These are phyloP conservation scores for Colletotrichum sp. DNA, from an alignment of 2,329 filamentous ascomycete species.

Conservation along the genomic window DNA sequence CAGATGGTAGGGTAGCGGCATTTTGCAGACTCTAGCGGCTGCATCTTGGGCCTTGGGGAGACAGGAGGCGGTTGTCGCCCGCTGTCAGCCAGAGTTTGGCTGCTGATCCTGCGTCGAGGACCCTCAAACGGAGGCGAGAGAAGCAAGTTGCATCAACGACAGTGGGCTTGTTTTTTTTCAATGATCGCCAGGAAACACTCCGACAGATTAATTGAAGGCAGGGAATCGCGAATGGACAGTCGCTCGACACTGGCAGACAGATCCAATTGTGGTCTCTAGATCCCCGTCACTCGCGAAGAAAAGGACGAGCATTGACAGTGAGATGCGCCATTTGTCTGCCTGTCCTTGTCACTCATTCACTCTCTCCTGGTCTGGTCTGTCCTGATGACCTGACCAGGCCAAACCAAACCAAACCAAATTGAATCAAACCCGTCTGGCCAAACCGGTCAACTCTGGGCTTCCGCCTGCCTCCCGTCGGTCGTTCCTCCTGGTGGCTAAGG, in stretches of 20 bases:
- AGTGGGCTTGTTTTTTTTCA: not conserved
- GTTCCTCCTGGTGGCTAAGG: not conserved
- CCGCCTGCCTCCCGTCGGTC: not conserved
- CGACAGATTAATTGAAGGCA: not conserved
- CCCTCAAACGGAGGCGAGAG: not conserved
- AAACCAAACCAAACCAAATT: not conserved
- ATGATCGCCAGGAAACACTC: not conserved
- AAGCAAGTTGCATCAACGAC: not conserved
- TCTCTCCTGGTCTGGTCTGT: not conserved
- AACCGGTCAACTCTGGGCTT: not conserved
- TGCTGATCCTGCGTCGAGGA: not conserved
- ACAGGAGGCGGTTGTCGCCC: constrained; percentile 14
- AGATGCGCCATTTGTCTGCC: not conserved
- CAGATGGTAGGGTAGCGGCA: not conserved
- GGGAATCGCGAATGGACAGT: not conserved
- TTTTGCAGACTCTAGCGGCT: not conserved
- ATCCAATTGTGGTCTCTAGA: not conserved
- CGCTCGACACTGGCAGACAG: not conserved
- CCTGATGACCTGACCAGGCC: not conserved
- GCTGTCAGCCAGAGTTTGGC: constrained; percentile 2
- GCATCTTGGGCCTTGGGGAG: not conserved
- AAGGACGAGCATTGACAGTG: not conserved
- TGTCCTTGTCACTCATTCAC: not conserved
- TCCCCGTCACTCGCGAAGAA: not conserved
- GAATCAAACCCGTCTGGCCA: not conserved